Evolutionary conservation across 805 yeast genomes (phyloP), one percentile per base, ranked within the genome.

Genomic region (Saccharomycopsis sp.): DNA sequence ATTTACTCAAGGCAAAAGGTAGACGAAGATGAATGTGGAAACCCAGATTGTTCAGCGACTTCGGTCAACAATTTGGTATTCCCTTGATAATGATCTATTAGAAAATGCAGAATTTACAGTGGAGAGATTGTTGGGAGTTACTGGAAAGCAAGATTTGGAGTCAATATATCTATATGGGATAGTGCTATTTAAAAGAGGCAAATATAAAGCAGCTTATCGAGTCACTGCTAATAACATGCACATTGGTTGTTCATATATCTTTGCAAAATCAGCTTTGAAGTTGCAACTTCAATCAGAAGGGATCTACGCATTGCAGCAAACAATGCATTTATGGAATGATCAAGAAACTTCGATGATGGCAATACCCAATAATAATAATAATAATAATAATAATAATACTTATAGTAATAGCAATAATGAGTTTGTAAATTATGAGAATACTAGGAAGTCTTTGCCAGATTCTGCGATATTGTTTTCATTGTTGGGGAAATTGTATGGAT

Each of bases 81-180:
- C 82, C 9, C 61, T 87, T 32, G 95, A 86, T 54, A 74, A 75
- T 48, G 87, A 79, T 56, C 71, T 84, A 49, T 64, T 74, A 37
- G 64, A 68, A 11, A 83, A 89, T 22, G 97, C 97, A 1, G 88
- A 81, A 56, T 86, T 93, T 63, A 80, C 90, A 3, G 77, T 88
- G 14, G 97, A 93, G 59, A 69, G 95, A 52, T 66, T 87, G 19
- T 62, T 83, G 27, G 86, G 95, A 1, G 73, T 76, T n/a, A 60
- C 68, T 4, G 56, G 56, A 14, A 43, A 49, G 8, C 55, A 57
- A 31, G 72, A 76, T 50, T 59, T 72, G 4, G 85, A 81, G 43
- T 73, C 89, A 7, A 58, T 75, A 3, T 84, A 86, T 59, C 64
- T 88, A 32, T 79, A 84, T 57, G 86, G 85, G 13, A 64, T 84